Percentiles rank a stretch among this genome's conserved stretches.
phyloP scores from a whole-genome alignment of 257 asterid species.

The Solanum clarkiae region DNA sequence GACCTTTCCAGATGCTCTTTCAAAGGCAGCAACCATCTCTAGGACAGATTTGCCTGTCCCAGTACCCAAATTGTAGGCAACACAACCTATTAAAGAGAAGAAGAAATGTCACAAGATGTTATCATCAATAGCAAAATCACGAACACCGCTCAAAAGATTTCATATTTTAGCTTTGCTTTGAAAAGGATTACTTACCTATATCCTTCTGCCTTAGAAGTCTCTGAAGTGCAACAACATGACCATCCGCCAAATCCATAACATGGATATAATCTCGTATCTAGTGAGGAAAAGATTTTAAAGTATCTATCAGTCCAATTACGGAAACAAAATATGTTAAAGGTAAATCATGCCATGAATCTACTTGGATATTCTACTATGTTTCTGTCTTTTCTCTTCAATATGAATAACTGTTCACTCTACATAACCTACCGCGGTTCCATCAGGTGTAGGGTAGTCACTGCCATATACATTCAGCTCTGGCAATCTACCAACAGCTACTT shows the following conservation, averaged over 20 bases:
- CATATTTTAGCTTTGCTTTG: neutral
- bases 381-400: neutral
- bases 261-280: constrained; percentile 96
- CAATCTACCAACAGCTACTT: constrained; percentile 89
- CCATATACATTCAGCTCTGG: constrained; percentile 83
- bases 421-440: constrained; percentile 79
- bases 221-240: constrained; percentile 81
- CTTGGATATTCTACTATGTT: neutral
- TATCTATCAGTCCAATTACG: neutral
- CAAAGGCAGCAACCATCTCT: constrained; percentile 85
- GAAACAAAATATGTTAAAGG: neutral
- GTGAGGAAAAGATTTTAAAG: neutral
- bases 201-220: constrained; percentile 50
- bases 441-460: constrained; percentile 85
- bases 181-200: constrained; percentile 29
- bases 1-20: constrained; percentile 81
- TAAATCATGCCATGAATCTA: neutral
- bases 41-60: constrained; percentile 88
- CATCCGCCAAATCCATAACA: constrained; percentile 97
- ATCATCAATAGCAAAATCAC: neutral
- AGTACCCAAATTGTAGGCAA: constrained; percentile 86
- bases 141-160: neutral
- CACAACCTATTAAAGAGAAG: constrained; percentile 41
- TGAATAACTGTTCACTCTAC: neutral
- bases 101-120: neutral